Conservation (phyloP, 2,329 filamentous ascomycete species). For the Colletotrichum siamense region DNA sequence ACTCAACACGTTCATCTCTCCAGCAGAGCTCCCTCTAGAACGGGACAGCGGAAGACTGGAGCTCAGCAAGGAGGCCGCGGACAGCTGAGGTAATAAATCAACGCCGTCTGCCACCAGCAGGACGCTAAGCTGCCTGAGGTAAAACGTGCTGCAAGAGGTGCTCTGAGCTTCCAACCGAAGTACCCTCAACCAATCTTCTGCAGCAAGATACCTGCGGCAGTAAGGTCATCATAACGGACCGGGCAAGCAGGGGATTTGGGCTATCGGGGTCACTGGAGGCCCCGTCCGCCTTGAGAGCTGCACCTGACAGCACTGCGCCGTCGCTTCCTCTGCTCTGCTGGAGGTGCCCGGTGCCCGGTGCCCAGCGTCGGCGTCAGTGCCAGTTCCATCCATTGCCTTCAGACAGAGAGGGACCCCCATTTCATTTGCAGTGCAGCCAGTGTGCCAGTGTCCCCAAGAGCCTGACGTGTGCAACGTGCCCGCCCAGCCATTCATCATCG, state of each 20-base stretch:
- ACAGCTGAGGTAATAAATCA: not conserved
- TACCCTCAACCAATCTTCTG: not conserved
- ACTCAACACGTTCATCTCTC: not conserved
- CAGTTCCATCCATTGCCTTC: not conserved
- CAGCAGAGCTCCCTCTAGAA: not conserved
- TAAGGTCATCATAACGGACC: not conserved
- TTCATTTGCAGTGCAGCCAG: not conserved
- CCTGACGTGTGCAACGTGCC: constrained; percentile 19
- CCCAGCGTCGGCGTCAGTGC: not conserved
- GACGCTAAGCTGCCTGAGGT: not conserved
- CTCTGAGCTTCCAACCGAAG: not conserved
- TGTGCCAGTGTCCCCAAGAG: not conserved
- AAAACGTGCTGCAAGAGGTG: not conserved
- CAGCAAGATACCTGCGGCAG: not conserved
- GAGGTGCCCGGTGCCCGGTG: not conserved
- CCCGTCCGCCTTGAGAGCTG: not conserved
- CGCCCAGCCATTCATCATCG: constrained; percentile 16
- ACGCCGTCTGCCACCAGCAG: not conserved
- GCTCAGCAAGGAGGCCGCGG: not conserved
- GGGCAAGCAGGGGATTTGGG: not conserved
- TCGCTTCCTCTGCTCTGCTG: not conserved
- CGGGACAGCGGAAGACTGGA: not conserved
- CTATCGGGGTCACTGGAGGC: constrained; percentile 1
- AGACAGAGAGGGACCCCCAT: not conserved
- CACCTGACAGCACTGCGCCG: constrained; percentile 1